phyloP scores from a whole-genome alignment of 2,329 filamentous ascomycete genomes.

The Colletotrichum tanaceti region DNA sequence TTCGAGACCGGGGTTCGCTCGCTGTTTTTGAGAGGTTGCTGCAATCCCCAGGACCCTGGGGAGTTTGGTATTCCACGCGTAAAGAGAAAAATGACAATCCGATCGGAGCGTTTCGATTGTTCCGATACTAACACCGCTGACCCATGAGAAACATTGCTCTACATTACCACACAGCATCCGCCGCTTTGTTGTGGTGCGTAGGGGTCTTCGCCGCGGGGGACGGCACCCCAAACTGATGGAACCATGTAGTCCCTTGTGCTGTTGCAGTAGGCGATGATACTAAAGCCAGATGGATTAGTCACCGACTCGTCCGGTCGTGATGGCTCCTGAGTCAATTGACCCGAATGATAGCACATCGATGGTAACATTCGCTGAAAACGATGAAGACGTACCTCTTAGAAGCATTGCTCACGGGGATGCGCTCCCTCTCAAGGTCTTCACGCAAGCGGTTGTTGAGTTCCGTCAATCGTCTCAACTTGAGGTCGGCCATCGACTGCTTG shows the following conservation, averaged over 20 bases:
- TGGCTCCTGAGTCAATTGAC: constrained; percentile 3
- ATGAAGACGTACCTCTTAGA: constrained; percentile 76
- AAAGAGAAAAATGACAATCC: constrained; percentile 35
- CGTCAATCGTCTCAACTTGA: constrained; percentile 95
- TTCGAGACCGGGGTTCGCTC: constrained; percentile 21
- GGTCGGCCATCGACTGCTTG: constrained; percentile 99
- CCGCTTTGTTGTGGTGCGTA: constrained; percentile 94
- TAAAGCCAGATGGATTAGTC: constrained; percentile 53
- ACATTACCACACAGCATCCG: constrained; percentile 97
- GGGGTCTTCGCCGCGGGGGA: constrained; percentile 96
- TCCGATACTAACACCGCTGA: constrained; percentile 27
- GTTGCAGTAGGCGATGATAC: constrained; percentile 98
- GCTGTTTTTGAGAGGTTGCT: constrained; percentile 30
- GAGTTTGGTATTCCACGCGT: constrained; percentile 37
- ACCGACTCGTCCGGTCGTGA: constrained; percentile 13
- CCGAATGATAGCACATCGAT: constrained; percentile 4
- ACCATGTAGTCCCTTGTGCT: constrained; percentile 99
- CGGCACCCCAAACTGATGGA: constrained; percentile 93
- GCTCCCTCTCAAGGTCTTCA: constrained; percentile 93
- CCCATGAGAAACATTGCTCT: constrained; percentile 45
- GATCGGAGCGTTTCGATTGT: constrained; percentile 18
- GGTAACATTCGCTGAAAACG: background rate
- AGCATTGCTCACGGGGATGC: constrained; percentile 95
- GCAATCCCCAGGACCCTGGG: constrained; percentile 32
- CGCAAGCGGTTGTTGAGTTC: constrained; percentile 96